Base-by-base conservation (phyloP, 805 yeast genomes). In the Dipodascopsis tothii region DNA sequence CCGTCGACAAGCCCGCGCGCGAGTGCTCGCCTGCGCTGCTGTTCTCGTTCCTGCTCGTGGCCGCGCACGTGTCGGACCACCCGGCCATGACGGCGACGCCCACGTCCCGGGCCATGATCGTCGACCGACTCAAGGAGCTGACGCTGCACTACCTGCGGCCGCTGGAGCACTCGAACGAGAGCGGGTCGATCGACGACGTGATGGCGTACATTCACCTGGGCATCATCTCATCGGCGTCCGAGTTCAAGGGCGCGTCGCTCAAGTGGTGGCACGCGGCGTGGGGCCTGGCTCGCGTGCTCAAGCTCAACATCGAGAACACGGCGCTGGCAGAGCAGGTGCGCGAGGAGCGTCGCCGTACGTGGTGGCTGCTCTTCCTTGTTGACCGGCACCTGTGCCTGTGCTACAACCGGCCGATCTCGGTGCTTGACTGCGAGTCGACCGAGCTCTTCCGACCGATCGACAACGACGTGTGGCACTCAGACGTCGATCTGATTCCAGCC, bases 301-400 rank as follows among this genome's bases (percentile, higher is more conserved):
- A 60, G 32, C 48, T 60, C 7, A 60, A 60, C 45, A 45, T 44
- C 9, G 64, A 60, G 19, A 46, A 36, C 2, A 21, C 35, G 44
- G 48, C 47, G 5, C 48, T 48, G 17, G 20, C 50, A 4, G 54
- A 63, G 37, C 69, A 64, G 38, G 22, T 44, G 1, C 55, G 61
- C 22, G 73, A 68, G 41, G 73, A 68, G 43, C 56, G 61, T 40
- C 55, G 70, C 20, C 56, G 73, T 19, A 57, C 61, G 1, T 68
- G 71, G 71, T 67, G 72, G 71, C 59, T 64, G 5, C 49, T 68
- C 2, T 68, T 65, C 43, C 50, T 65, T 25, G 52, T 68, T n/a
- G 73, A 68, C 48, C 55, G 69, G 28, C 61, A 67, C 44, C 55
- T 66, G 3, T 65, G 66, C 0, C 51, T 68, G 23, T 62, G 68